These are phyloP conservation scores for Hagleromyces aurorensis DNA, from an alignment of 805 yeast genomes.

Conservation along the genomic window DNA sequence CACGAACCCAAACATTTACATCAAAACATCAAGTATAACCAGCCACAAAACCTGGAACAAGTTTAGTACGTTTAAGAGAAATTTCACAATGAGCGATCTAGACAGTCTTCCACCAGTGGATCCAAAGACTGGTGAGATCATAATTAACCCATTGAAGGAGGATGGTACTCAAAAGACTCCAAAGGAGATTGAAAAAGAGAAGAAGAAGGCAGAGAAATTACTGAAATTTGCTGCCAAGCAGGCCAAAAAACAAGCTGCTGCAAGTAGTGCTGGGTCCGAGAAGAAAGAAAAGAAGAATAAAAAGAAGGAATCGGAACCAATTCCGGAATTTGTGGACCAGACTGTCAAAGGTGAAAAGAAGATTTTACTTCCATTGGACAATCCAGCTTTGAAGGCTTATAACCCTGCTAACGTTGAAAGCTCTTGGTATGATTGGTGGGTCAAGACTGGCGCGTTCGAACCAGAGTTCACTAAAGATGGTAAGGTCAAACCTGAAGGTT, in stretches of 20 bases:
- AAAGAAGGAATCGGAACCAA: constrained; percentile 59
- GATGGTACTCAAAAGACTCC: constrained; percentile 55
- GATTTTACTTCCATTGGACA: constrained; percentile 75
- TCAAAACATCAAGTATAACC: no score
- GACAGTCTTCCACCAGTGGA: constrained; percentile 31
- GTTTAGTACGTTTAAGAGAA: no score
- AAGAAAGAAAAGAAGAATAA: constrained; percentile 49
- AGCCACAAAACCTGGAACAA: no score
- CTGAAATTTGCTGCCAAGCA: constrained; percentile 81
- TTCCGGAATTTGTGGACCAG: constrained; percentile 78
- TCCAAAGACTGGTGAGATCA: constrained; percentile 31
- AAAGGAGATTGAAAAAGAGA: constrained; percentile 78
- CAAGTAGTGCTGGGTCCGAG: constrained; percentile 51
- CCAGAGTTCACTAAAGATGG: constrained; percentile 80
- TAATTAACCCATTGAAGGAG: constrained; percentile 32
- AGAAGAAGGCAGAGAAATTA: constrained; percentile 79
- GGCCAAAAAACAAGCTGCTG: constrained; percentile 40
- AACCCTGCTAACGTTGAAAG: constrained; percentile 89
- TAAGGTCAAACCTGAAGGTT: constrained; percentile 68
- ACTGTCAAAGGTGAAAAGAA: constrained; percentile 91
- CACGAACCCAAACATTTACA: no score
- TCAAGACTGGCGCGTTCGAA: constrained; percentile 73
- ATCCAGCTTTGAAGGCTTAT: constrained; percentile 90
- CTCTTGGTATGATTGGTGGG: constrained; percentile 99
- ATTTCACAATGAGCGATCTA: constrained; percentile 26